Evolutionary conservation across 129 eudicot species (phyloP).

Genomic region (Flaveria brownii): DNA sequence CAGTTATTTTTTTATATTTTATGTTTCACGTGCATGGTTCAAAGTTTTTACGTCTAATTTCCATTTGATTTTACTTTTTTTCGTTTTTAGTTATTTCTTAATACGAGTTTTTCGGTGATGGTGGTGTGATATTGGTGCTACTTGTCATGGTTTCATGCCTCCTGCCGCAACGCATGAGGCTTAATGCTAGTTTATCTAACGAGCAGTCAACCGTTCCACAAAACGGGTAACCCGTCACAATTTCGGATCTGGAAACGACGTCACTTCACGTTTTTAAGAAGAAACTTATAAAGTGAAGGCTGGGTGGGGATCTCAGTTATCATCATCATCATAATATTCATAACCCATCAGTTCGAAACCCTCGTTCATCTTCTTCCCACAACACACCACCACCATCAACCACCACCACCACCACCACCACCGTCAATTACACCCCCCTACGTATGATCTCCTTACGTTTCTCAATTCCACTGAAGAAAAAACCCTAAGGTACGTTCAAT

Average conservation of each 20-base stretch:
- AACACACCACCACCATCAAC: background rate
- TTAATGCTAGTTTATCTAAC: background rate
- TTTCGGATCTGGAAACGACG: background rate
- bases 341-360: slow-evolving; percentile 37
- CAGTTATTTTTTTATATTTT: no score
- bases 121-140: no score
- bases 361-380: slow-evolving; percentile 33
- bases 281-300: slow-evolving; percentile 37
- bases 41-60: no score
- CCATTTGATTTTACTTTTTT: no score
- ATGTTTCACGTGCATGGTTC: no score
- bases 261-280: slow-evolving; percentile 17
- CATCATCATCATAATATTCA: slow-evolving; percentile 31
- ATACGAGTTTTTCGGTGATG: no score
- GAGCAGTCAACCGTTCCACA: background rate
- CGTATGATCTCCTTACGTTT: slow-evolving; percentile 13
- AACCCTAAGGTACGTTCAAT: slow-evolving; percentile 40
- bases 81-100: no score
- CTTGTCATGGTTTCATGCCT: no score
- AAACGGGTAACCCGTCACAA: slow-evolving; percentile 28
- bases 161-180: no score
- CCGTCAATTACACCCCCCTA: background rate
- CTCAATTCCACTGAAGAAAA: slow-evolving; percentile 24
- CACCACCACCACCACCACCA: background rate
- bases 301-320: slow-evolving; percentile 33